Evolutionary conservation across 208 protist genomes (phyloP), one percentile per base, ranked within the genome.

Genomic region (Leishmania tarentolae): DNA sequence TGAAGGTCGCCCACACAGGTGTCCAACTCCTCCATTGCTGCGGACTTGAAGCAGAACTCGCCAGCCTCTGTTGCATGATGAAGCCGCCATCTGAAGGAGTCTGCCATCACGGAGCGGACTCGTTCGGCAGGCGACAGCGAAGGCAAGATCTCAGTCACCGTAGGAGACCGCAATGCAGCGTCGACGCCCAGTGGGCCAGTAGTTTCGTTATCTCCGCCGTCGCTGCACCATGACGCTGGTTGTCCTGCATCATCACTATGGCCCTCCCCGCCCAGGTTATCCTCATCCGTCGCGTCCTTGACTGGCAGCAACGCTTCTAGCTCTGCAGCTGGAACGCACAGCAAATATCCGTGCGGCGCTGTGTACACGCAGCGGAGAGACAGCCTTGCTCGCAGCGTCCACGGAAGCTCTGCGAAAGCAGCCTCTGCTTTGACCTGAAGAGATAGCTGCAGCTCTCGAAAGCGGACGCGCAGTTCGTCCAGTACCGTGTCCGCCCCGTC

Each of bases 31-130:
- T 78, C 73, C 83, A 94, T 97, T 21, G 78, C 79, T 0, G 78
- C 79, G 17, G 87, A 95, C 79, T 96, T 96, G 87, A 96, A 97
- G 77, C 82, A 92, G 75, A n/a, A 85, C 24, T 86, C 77, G 46
- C 79, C 75, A 42, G n/a, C 56, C 28, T 85, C 75, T 0, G 77
- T 70, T 52, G 86, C 71, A 80, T 91, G 86, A 56, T 91, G 87
- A 11, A 87, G 75, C 56, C 50, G 70, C 89, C 89, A 92, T 11
- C 79, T 75, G 42, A 87, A 89, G 19, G 72, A 78, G 13, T 81
- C 35, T 24, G 66, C 56, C 85, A 91, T 82, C 42, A 85, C 76
- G 40, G 57, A 24, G 7, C 75, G 28, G 24, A 82, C 78, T 31
- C 65, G 69, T 37, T 78, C 76, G 8, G 50, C 11, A 13, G 52